These are phyloP conservation scores for Haematococcus lacustris DNA, from an alignment of 139 green algal genomes.

Conservation along the genomic window DNA sequence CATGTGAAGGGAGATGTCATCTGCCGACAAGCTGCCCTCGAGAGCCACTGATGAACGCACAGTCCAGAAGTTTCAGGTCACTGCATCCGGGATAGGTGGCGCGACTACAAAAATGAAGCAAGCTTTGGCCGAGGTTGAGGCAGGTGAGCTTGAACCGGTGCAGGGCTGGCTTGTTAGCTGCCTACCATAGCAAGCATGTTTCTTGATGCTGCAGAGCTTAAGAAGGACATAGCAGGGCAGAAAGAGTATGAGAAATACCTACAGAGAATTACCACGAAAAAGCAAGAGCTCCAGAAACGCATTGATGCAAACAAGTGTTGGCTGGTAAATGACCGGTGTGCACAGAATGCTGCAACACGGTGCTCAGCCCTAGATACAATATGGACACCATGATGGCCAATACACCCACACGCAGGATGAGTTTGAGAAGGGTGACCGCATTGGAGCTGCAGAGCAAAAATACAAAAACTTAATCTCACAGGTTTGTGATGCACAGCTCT, in stretches of 20 bases:
- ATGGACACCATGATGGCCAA: too few relatives aligned
- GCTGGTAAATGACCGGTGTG: constrained; percentile 34
- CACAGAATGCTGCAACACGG: too few relatives aligned
- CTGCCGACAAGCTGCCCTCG: background rate
- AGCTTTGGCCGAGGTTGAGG: constrained; percentile 34
- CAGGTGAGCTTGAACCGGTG: too few relatives aligned
- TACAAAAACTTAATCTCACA: constrained; percentile 32
- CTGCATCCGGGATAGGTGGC: constrained; percentile 31
- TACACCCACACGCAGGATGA: too few relatives aligned
- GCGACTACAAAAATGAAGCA: constrained; percentile 23
- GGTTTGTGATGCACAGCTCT: too few relatives aligned
- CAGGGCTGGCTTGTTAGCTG: too few relatives aligned
- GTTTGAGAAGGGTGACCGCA: constrained; percentile 25
- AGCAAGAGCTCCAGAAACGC: constrained; percentile 29
- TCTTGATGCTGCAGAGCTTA: too few relatives aligned
- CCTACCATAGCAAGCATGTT: too few relatives aligned
- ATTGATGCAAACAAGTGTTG: constrained; percentile 39
- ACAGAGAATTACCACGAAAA: constrained; percentile 21
- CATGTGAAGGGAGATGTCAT: too few relatives aligned
- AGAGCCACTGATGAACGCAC: constrained; percentile 18
- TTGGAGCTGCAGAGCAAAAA: constrained; percentile 35
- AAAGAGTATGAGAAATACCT: constrained; percentile 49
- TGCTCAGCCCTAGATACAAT: too few relatives aligned
- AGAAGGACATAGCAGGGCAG: constrained; percentile 42
- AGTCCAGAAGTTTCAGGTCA: constrained; percentile 22